Conservation (phyloP, 2,329 filamentous ascomycete species). For the Penicillium rolfsii region DNA sequence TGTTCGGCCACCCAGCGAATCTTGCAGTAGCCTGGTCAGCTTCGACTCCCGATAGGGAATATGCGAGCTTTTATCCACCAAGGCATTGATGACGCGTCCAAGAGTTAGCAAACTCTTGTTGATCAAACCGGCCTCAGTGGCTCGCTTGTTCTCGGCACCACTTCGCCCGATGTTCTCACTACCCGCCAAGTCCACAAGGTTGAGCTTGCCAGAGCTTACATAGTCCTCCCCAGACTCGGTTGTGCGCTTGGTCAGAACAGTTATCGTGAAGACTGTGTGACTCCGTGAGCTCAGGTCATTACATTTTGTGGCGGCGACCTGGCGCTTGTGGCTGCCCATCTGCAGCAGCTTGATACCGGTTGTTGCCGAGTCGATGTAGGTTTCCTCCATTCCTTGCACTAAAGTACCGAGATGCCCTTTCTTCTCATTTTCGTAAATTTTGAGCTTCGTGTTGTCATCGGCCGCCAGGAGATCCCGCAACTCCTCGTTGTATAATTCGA, state of each 20-base stretch:
- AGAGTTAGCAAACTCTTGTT: conserved; percentile 97
- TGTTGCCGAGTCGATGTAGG: conserved; percentile 80
- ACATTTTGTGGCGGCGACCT: conserved; percentile 99
- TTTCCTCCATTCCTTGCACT: conserved; percentile 97
- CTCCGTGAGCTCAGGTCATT: conserved; percentile 96
- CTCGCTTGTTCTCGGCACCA: conserved; percentile 96
- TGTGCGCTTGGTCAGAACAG: conserved; percentile 81
- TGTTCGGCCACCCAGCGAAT: conserved; percentile 90
- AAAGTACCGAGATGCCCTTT: conserved; percentile 81
- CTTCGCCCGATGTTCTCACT: conserved; percentile 98
- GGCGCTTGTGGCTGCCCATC: conserved; percentile 85
- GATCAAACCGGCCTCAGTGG: conserved; percentile 92
- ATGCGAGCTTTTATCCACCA: conserved; percentile 86
- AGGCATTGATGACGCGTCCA: conserved; percentile 93
- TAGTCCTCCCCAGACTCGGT: conserved; percentile 86
- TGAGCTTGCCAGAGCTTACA: conserved; percentile 88
- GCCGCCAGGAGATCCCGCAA: conserved; percentile 82
- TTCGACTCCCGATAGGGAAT: conserved; percentile 95
- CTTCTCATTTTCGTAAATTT: conserved; percentile 88
- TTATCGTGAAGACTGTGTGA: conserved; percentile 97
- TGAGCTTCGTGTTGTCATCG: conserved; percentile 84
- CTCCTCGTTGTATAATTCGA: conserved; percentile 98
- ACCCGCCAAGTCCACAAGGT: conserved; percentile 92
- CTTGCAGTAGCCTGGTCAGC: conserved; percentile 89
- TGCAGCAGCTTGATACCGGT: conserved; percentile 89